A percentile compares a stretch with the other conserved stretches of the same genome.
phyloP scores from a whole-genome alignment of 2,329 filamentous ascomycete genomes.

The Chaetoscypha palmicola region DNA sequence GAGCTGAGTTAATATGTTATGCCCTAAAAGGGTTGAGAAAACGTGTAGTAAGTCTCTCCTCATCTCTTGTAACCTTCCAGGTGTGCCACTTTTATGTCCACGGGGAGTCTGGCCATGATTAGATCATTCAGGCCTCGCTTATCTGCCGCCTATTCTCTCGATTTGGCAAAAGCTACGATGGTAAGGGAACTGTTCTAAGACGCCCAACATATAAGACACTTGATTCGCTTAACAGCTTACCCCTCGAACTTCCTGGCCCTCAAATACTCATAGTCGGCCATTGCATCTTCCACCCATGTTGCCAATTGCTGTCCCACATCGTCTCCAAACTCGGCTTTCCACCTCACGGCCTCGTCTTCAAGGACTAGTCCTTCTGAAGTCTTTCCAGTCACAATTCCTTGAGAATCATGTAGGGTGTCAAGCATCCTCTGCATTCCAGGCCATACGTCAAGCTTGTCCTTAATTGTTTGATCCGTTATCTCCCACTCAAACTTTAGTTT shows the following conservation, averaged over 20 bases:
- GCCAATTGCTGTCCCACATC: constrained; percentile 14
- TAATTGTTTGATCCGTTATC: background rate
- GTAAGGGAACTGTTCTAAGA: no score
- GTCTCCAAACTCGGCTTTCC: constrained; percentile 28
- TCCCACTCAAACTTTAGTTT: constrained; percentile 31
- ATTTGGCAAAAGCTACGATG: no score
- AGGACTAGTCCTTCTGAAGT: constrained; percentile 30
- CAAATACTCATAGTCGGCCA: constrained; percentile 36
- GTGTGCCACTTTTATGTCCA: no score
- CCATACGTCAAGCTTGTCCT: background rate
- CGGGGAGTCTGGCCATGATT: no score
- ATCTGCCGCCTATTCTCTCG: no score
- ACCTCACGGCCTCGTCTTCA: constrained; percentile 29
- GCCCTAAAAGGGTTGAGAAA: no score
- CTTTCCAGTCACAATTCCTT: constrained; percentile 30
- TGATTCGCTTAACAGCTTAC: no score
- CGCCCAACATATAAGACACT: no score
- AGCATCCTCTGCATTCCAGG: constrained; percentile 17
- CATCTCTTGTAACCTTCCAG: no score
- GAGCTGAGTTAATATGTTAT: no score
- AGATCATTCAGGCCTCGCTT: no score
- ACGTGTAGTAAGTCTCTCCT: no score
- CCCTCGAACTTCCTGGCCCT: constrained; percentile 8
- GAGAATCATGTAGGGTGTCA: constrained; percentile 30
- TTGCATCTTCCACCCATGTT: constrained; percentile 25